Conservation (phyloP, 1,284 basidiomycete genomes). For the Rhodotorula glutinis region DNA sequence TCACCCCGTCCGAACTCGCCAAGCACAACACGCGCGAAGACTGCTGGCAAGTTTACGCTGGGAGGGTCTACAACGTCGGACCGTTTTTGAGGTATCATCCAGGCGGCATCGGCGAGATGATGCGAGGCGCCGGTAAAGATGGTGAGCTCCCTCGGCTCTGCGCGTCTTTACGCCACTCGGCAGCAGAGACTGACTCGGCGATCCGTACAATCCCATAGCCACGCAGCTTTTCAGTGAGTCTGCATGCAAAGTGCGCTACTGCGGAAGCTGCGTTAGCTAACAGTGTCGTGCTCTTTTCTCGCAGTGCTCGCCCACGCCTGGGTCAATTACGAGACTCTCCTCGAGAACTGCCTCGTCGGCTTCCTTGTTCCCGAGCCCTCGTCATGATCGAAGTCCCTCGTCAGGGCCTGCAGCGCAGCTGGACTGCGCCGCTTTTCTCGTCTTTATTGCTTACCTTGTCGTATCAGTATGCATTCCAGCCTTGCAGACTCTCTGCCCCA, state of each 20-base stretch:
- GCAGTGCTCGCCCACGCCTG: constrained; percentile 66
- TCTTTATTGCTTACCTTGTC: too few relatives aligned
- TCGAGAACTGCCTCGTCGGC: constrained; percentile 86
- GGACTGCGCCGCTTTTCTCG: not conserved
- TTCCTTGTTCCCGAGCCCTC: constrained; percentile 59
- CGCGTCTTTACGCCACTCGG: too few relatives aligned
- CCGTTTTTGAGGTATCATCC: constrained; percentile 90
- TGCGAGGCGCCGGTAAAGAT: constrained; percentile 96
- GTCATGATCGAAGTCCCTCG: not conserved
- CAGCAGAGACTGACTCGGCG: not conserved
- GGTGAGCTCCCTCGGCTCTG: constrained; percentile 13
- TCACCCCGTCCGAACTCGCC: constrained; percentile 80
- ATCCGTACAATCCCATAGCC: constrained; percentile 7
- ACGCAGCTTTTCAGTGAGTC: constrained; percentile 73
- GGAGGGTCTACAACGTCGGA: constrained; percentile 96
- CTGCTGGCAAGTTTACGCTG: constrained; percentile 88
- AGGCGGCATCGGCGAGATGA: constrained; percentile 86
- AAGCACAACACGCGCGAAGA: constrained; percentile 78
- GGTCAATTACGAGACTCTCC: constrained; percentile 92
- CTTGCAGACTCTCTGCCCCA: too few relatives aligned
- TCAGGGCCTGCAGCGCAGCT: not conserved
- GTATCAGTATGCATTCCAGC: not conserved
- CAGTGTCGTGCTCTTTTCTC: not conserved
- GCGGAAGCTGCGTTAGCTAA: not conserved
- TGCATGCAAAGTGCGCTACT: too few relatives aligned